Evolutionary conservation across 768 basidiomycete genomes (phyloP).

Genomic region (Russula olivacea): DNA sequence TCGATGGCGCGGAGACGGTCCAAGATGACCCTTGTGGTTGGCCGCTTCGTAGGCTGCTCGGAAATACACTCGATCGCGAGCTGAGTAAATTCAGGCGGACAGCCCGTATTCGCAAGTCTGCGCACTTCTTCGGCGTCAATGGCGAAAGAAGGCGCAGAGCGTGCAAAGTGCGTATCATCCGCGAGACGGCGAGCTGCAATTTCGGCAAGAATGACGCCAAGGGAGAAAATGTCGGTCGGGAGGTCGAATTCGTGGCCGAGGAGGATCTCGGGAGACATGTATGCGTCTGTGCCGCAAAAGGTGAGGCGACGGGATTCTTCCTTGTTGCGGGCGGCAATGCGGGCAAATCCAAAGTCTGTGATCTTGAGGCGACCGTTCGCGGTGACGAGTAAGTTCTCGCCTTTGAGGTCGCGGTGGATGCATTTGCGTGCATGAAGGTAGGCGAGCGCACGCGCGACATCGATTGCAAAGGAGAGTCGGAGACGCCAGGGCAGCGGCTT

Average conservation of each 20-base stretch:
- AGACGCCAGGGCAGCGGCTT: conserved; percentile 91
- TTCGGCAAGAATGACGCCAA: conserved; percentile 91
- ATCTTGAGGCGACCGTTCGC: conserved; percentile 92
- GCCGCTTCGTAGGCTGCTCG: conserved; percentile 59
- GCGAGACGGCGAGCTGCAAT: conserved; percentile 82
- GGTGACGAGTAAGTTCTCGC: conserved; percentile 95
- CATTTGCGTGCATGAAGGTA: conserved; percentile 93
- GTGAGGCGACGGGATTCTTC: conserved; percentile 84
- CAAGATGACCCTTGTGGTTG: conserved; percentile 74
- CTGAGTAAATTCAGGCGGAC: conserved; percentile 69
- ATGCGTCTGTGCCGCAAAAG: conserved; percentile 86
- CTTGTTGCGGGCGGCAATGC: conserved; percentile 87
- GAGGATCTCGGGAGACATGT: conserved; percentile 96
- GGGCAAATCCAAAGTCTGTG: conserved; percentile 97
- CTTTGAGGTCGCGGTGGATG: conserved; percentile 89
- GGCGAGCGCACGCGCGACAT: conserved; percentile 90
- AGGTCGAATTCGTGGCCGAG: conserved; percentile 89
- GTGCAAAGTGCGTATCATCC: conserved; percentile 72
- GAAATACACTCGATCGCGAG: conserved; percentile 75
- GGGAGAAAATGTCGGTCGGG: conserved; percentile 90
- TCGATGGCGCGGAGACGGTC: conserved; percentile 75
- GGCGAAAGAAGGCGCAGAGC: conserved; percentile 71
- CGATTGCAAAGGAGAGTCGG: conserved; percentile 89
- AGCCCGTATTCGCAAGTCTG: conserved; percentile 59
- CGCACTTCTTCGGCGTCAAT: conserved; percentile 73